Base-by-base conservation (phyloP, 257 asterid genomes). In the Orobanche coerulescens region DNA sequence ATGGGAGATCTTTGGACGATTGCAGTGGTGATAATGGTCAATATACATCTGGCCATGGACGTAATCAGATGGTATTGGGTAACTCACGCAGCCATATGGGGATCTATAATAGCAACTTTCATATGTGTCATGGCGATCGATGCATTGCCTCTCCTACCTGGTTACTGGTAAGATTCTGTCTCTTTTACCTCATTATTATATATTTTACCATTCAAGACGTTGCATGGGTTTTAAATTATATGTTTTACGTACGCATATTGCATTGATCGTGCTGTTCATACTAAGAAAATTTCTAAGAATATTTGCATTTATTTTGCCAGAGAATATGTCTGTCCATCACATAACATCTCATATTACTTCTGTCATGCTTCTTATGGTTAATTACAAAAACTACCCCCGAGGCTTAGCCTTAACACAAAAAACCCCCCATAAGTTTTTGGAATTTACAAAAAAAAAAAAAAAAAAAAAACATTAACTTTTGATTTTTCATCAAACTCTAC, bases 1-100 rank as follows among this genome's bases (percentile, higher is more conserved):
- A 44, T 93, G 1, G 99, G 99, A 64, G 96, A 93, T 75, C 79
- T 93, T 62, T 89, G 95, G 97, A 89, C 84, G 49, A 74, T 93
- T 61, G 96, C 95, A 2, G 94, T 83, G 9, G 99, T 93, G 36
- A 74, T 89, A 56, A 31, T 87, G 76, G 97, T 89, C 12, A 93
- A 93, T 62, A 28, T 93, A 16, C 99, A 93, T 68, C 67, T 93
- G 72, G 94, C 99, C 47, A 84, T 93, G 97, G 99, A 93, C 16
- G 79, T 89, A n/a, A 39, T 80, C 57, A 79, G 95, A 33, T 93
- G 99, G 99, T 79, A 78, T 65, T 78, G 94, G 95, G 78, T 84
- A 24, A 78, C 94, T 56, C 99, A 93, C 73, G 87, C 75, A 0
- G 85, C 84, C 52, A 66, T 89, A 7, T 93, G 99, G 99, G 99